phyloP scores from a whole-genome alignment of 352 stramenopile species.

The Peronospora destructor region DNA sequence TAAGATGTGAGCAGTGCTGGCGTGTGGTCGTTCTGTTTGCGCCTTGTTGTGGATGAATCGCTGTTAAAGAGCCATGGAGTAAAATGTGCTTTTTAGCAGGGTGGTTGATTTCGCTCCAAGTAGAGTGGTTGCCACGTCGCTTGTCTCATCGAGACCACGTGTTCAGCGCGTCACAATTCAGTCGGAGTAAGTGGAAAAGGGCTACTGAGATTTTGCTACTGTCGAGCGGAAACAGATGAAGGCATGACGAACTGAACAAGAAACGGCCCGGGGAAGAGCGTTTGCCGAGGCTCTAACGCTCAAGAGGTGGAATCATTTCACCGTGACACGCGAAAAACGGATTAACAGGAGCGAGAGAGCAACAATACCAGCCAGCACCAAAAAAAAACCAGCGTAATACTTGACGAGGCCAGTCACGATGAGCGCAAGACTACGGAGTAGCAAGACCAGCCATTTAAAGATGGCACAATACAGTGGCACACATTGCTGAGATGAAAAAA shows the following conservation, averaged over 20 bases:
- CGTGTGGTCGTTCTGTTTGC: constrained; percentile 8
- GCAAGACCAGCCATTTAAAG: constrained; percentile 13
- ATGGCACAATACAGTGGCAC: background rate
- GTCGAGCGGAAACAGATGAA: constrained; percentile 25
- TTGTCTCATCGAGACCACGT: constrained; percentile 19
- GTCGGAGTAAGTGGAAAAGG: constrained; percentile 22
- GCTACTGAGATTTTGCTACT: constrained; percentile 13
- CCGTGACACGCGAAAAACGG: constrained; percentile 23
- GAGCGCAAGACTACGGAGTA: constrained; percentile 19
- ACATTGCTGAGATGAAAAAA: constrained; percentile 15
- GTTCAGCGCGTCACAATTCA: constrained; percentile 18
- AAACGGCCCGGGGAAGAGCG: constrained; percentile 18
- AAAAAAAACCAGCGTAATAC: constrained; percentile 26
- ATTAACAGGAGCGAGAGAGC: constrained; percentile 16
- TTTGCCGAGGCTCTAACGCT: constrained; percentile 27
- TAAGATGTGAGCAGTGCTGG: constrained; percentile 20
- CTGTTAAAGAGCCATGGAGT: background rate
- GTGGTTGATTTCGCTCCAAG: constrained; percentile 19
- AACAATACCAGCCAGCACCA: constrained; percentile 18
- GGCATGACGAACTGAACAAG: constrained; percentile 23
- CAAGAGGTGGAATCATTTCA: constrained; percentile 22
- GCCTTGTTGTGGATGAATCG: constrained; percentile 3
- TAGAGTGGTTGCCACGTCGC: constrained; percentile 13
- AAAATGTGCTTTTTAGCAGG: constrained; percentile 32
- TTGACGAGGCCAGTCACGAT: constrained; percentile 17